Conservation (phyloP, 768 basidiomycete genomes). For the Hericium alpestre region DNA sequence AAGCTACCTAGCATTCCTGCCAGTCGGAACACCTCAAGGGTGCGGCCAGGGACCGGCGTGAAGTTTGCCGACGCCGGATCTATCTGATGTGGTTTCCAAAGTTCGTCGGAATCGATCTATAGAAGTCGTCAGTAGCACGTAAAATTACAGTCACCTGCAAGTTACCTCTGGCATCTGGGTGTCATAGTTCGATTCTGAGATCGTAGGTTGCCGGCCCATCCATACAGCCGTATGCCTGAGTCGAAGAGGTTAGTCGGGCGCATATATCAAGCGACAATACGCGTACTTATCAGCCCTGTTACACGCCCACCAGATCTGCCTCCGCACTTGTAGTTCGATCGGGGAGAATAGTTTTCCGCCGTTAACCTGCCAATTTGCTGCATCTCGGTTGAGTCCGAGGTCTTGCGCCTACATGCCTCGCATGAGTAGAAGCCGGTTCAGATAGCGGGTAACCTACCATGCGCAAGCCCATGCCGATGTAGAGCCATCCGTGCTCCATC, state of each 20-base stretch:
- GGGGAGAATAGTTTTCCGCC: constrained; percentile 48
- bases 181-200: constrained; percentile 62
- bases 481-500: constrained; percentile 84
- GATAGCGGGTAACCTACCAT: constrained; percentile 36
- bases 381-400: constrained; percentile 70
- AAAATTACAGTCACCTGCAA: not conserved
- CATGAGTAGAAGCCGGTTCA: not conserved
- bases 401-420: constrained; percentile 51
- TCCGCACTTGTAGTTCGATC: constrained; percentile 58
- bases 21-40: constrained; percentile 47
- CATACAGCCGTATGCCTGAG: constrained; percentile 60
- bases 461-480: constrained; percentile 72
- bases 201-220: constrained; percentile 64
- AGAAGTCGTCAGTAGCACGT: not conserved
- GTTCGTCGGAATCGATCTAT: constrained; percentile 49
- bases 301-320: constrained; percentile 77
- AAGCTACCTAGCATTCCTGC: constrained; percentile 48
- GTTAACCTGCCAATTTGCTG: constrained; percentile 61
- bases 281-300: constrained; percentile 58
- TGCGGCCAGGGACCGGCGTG: constrained; percentile 33
- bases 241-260: no score
- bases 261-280: not conserved
- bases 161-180: constrained; percentile 44
- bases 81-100: constrained; percentile 37
- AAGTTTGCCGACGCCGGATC: constrained; percentile 32